These are phyloP conservation scores for Thalassiosira mediterranea DNA, from an alignment of 352 stramenopile genomes.

Conservation along the genomic window DNA sequence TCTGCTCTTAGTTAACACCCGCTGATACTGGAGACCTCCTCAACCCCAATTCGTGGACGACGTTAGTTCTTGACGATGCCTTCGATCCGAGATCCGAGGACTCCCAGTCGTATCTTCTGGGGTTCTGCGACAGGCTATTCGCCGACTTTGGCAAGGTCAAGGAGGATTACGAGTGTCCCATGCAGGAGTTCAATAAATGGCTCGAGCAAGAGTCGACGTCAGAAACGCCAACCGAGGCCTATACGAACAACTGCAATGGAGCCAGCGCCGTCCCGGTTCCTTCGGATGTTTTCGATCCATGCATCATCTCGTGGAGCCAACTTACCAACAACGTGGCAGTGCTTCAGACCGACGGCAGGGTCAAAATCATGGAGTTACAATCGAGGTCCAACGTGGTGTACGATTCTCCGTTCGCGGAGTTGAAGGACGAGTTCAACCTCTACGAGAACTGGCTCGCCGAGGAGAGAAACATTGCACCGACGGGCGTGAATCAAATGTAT, in stretches of 20 bases:
- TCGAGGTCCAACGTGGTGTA: not conserved
- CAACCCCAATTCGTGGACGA: constrained; percentile 25
- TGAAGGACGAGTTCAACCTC: constrained; percentile 23
- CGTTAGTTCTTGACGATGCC: constrained; percentile 50
- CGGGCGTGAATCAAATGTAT: constrained; percentile 18
- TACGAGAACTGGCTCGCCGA: constrained; percentile 32
- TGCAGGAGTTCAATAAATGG: constrained; percentile 56
- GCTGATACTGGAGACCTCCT: constrained; percentile 12
- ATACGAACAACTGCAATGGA: constrained; percentile 46
- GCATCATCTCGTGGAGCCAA: constrained; percentile 43
- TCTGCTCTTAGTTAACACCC: no score
- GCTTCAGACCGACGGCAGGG: not conserved
- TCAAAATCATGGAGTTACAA: constrained; percentile 1
- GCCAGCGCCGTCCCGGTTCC: constrained; percentile 40
- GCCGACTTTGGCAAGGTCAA: not conserved
- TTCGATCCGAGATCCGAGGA: constrained; percentile 50
- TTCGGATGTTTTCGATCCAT: constrained; percentile 50
- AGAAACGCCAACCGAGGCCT: constrained; percentile 25
- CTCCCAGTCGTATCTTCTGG: constrained; percentile 34
- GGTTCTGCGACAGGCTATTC: constrained; percentile 20
- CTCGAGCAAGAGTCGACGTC: constrained; percentile 32
- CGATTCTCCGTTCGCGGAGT: not conserved
- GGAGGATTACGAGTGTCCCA: constrained; percentile 42
- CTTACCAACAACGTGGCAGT: constrained; percentile 4
- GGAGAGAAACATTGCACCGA: constrained; percentile 31